Evolutionary conservation across 73 alveolate genomes (phyloP).

Genomic region (Durusdinium trenchii): DNA sequence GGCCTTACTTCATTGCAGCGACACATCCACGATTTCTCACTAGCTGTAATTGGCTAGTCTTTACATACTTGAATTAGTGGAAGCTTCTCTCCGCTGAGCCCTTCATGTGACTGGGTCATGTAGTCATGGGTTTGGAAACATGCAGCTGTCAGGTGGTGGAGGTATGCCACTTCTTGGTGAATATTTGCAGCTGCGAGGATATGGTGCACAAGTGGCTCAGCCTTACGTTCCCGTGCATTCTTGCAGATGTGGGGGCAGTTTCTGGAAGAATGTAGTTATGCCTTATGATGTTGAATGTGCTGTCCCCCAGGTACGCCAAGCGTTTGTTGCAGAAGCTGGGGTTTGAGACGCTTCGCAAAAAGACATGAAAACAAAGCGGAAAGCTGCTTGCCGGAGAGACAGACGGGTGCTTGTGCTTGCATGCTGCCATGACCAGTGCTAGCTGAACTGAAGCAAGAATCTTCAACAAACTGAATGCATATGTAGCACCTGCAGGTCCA

Average conservation of each 20-base stretch:
- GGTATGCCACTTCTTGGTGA: conserved; percentile 34
- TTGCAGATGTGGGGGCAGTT: not conserved
- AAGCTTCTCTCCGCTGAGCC: too few relatives aligned
- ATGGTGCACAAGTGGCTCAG: conserved; percentile 59
- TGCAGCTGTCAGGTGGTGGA: conserved; percentile 57
- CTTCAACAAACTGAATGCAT: too few relatives aligned
- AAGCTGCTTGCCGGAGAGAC: too few relatives aligned
- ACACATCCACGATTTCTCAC: too few relatives aligned
- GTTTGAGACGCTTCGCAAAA: conserved; percentile 22
- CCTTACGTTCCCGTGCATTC: too few relatives aligned
- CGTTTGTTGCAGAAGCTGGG: conserved; percentile 87
- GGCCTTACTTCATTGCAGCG: too few relatives aligned
- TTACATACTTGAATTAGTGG: too few relatives aligned
- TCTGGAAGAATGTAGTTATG: not conserved
- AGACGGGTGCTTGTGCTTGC: not conserved
- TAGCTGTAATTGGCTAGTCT: too few relatives aligned
- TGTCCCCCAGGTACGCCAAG: conserved; percentile 39
- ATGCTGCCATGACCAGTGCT: not conserved
- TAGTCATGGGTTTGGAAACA: too few relatives aligned
- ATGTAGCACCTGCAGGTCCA: not conserved
- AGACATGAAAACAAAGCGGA: not conserved
- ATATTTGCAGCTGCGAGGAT: not conserved
- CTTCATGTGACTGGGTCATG: too few relatives aligned
- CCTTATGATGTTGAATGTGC: not conserved
- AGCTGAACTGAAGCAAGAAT: not conserved